Evolutionary conservation across 768 basidiomycete species (phyloP).

Genomic region (Fistulinella prunicolor): DNA sequence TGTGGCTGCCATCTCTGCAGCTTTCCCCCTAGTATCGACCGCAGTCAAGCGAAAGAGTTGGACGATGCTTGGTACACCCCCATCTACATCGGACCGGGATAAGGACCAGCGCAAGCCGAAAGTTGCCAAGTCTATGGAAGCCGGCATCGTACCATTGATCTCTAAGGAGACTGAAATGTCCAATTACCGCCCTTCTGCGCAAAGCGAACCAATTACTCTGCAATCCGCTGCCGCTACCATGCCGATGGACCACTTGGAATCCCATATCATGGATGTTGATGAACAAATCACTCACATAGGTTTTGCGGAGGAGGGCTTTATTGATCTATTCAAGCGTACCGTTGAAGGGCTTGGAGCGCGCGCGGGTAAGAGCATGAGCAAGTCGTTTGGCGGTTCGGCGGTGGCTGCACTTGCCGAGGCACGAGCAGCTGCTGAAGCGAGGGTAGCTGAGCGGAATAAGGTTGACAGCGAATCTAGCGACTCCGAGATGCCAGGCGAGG

Average conservation of each 20-base stretch:
- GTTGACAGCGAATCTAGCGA: conserved; percentile 34
- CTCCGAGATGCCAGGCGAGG: conserved; percentile 26
- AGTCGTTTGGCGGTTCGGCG: conserved; percentile 54
- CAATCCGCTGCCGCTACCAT: neutral
- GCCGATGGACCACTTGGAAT: conserved; percentile 15
- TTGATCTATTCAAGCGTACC: conserved; percentile 67
- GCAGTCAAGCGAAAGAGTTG: conserved; percentile 66
- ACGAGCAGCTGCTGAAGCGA: conserved; percentile 61
- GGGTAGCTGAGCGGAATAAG: conserved; percentile 62
- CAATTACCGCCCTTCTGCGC: conserved; percentile 3
- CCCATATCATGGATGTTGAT: conserved; percentile 24
- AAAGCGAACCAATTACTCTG: neutral
- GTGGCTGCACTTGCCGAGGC: conserved; percentile 65
- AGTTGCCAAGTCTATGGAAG: conserved; percentile 43
- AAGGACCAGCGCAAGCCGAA: conserved; percentile 49
- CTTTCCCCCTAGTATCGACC: conserved; percentile 18
- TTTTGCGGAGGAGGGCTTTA: conserved; percentile 42
- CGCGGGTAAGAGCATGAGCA: conserved; percentile 54
- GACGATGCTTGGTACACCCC: conserved; percentile 36
- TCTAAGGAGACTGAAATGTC: conserved; percentile 9
- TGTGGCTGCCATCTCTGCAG: neutral
- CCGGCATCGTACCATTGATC: conserved; percentile 30
- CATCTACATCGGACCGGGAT: conserved; percentile 22
- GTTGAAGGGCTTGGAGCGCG: conserved; percentile 65
- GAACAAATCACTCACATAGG: conserved; percentile 10